These are phyloP conservation scores for Venturia carpophila DNA, from an alignment of 2,329 filamentous ascomycete genomes.

Conservation along the genomic window DNA sequence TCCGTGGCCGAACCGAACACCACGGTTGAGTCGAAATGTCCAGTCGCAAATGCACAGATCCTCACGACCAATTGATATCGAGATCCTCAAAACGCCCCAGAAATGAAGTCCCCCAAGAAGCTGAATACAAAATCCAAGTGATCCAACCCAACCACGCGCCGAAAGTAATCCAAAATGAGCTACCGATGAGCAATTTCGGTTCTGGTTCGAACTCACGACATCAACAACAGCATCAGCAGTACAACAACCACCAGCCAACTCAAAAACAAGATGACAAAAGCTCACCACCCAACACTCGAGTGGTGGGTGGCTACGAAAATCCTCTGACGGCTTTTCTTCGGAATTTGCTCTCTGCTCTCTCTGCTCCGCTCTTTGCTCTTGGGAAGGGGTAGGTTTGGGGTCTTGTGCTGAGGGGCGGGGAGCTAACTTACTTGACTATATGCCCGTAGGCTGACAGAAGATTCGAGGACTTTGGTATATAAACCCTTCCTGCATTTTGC, in stretches of 20 bases:
- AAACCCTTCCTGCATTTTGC: neutral
- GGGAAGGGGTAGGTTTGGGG: neutral
- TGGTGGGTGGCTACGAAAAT: neutral
- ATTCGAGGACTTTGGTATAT: neutral
- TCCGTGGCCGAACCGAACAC: neutral
- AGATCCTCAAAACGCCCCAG: neutral
- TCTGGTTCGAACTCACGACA: neutral
- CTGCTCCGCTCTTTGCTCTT: neutral
- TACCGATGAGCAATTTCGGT: neutral
- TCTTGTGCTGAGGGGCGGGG: neutral
- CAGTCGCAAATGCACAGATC: neutral
- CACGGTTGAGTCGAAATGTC: neutral
- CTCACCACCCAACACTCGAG: neutral
- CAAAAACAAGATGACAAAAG: neutral
- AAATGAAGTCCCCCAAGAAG: neutral
- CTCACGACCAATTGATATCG: neutral
- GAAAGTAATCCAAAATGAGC: neutral
- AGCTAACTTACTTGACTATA: neutral
- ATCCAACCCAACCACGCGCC: neutral
- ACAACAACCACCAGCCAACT: neutral
- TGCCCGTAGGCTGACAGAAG: neutral
- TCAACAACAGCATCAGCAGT: neutral
- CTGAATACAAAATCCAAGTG: neutral
- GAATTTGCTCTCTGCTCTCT: neutral
- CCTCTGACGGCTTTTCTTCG: neutral